phyloP scores from a whole-genome alignment of 75 land plant species.

The Ceratopteris richardii region DNA sequence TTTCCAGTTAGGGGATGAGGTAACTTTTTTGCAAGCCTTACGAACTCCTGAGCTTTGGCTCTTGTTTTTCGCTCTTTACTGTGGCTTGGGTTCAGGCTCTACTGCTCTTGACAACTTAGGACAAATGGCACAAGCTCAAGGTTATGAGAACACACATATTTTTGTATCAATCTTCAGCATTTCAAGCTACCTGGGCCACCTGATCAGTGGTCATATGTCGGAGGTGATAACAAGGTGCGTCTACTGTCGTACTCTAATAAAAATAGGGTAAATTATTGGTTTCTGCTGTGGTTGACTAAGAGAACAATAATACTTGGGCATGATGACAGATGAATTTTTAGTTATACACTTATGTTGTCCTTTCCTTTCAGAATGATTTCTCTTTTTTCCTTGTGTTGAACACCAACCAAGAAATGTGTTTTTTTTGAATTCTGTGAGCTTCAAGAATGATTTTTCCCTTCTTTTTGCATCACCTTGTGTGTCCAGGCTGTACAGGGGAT shows the following conservation, averaged over 20 bases:
- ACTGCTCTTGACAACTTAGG: constrained; percentile 39
- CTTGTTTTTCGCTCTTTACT: constrained; percentile 28
- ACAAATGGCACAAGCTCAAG: constrained; percentile 38
- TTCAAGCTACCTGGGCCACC: constrained; percentile 33
- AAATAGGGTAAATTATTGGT: not conserved
- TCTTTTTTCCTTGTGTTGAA: too few relatives aligned
- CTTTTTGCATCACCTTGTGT: too few relatives aligned
- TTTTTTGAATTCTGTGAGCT: too few relatives aligned
- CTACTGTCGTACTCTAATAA: not conserved
- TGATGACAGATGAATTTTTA: too few relatives aligned
- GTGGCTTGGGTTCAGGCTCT: constrained; percentile 40
- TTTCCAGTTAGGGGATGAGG: constrained; percentile 26
- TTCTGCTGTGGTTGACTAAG: too few relatives aligned
- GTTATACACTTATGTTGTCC: too few relatives aligned
- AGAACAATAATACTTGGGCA: too few relatives aligned
- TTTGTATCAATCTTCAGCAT: constrained; percentile 49
- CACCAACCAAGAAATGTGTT: too few relatives aligned
- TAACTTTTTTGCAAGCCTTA: constrained; percentile 28
- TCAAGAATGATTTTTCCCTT: too few relatives aligned
- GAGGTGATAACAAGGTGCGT: constrained; percentile 30
- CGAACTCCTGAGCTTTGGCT: constrained; percentile 39
- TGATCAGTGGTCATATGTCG: constrained; percentile 32
- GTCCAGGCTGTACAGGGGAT: too few relatives aligned
- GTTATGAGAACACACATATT: constrained; percentile 31
- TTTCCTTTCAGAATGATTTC: too few relatives aligned